These are phyloP conservation scores for Gremmenia infestans DNA, from an alignment of 2,329 filamentous ascomycete species.

Conservation along the genomic window DNA sequence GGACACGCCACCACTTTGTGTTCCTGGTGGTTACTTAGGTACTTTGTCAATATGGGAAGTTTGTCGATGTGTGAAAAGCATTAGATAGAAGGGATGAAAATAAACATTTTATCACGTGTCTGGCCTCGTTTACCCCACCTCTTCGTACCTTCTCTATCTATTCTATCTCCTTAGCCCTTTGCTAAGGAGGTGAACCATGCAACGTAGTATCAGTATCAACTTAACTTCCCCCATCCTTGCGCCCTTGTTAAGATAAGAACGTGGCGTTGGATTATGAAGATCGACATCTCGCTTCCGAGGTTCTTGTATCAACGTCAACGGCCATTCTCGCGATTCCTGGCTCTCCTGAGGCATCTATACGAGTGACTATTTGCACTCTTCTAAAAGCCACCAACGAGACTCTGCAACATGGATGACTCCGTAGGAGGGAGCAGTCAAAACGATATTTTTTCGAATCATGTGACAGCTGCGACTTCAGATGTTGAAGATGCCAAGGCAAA, in stretches of 20 bases:
- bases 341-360: background rate
- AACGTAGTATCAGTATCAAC: slow-evolving; percentile 6
- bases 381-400: background rate
- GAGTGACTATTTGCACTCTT: background rate
- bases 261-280: too few relatives aligned
- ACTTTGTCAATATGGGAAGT: too few relatives aligned
- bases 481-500: slow-evolving; percentile 12
- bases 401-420: slow-evolving; percentile 6
- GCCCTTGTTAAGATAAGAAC: slow-evolving; percentile 2
- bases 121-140: background rate
- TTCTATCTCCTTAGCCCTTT: background rate
- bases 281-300: too few relatives aligned
- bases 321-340: background rate
- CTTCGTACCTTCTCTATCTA: background rate
- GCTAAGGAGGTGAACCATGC: background rate
- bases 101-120: too few relatives aligned
- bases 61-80: too few relatives aligned
- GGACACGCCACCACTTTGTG: too few relatives aligned
- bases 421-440: slow-evolving; percentile 5
- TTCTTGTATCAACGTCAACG: background rate
- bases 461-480: background rate
- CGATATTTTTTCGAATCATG: slow-evolving; percentile 4
- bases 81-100: too few relatives aligned
- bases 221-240: background rate
- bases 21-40: too few relatives aligned